A percentile compares a stretch with the other conserved stretches of the same genome.
Evolutionary conservation across 2,329 filamentous ascomycete species (phyloP).

Genomic region (Eutypella sp.): DNA sequence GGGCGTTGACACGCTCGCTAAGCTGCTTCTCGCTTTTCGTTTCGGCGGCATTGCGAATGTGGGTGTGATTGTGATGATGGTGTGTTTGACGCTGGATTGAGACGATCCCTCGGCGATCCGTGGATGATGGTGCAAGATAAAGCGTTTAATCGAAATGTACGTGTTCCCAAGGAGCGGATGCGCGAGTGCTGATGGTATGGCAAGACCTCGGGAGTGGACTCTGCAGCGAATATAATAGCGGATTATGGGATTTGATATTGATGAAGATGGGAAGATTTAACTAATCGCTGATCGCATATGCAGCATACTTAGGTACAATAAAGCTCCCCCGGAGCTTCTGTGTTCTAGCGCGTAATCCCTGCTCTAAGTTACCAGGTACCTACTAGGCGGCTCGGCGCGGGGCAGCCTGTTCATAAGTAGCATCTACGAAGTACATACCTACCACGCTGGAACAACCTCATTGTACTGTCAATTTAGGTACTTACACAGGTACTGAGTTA

Average conservation of each 20-base stretch:
- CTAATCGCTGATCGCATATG: neutral
- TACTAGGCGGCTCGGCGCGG: neutral
- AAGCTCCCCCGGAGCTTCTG: neutral
- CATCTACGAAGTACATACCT: no score
- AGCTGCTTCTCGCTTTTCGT: slow-evolving; percentile 58
- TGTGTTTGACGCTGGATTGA: neutral
- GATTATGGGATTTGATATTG: neutral
- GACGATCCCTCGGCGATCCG: neutral
- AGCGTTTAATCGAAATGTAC: no score
- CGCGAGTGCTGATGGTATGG: no score
- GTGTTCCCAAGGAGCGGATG: no score
- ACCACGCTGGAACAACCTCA: no score
- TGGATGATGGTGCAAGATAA: neutral
- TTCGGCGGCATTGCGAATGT: slow-evolving; percentile 57
- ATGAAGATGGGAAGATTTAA: neutral
- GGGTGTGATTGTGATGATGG: neutral
- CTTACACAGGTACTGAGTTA: no score
- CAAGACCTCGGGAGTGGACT: no score
- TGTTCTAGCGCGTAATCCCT: neutral
- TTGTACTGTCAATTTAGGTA: no score
- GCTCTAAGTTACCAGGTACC: neutral
- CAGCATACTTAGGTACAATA: neutral
- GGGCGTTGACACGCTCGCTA: slow-evolving; percentile 53
- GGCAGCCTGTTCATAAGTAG: no score
- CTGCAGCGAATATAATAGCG: neutral